Percentiles rank a stretch among this genome's conserved stretches.
Conservation (phyloP, 1,139 yeast species). For the Saccharomyces hybrid region DNA sequence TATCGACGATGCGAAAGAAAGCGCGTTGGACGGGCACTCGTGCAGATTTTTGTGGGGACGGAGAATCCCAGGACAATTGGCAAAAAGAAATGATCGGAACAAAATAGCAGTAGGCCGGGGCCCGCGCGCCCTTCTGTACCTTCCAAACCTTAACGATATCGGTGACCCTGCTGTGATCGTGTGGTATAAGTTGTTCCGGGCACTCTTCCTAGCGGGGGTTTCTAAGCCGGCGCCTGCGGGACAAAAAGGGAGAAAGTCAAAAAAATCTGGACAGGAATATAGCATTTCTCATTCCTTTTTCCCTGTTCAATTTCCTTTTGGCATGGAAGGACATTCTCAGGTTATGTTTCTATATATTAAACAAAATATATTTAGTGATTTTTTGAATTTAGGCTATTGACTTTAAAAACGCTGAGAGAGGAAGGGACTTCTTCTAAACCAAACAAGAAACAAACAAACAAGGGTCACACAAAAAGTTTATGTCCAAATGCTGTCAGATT, state of each 20-base stretch:
- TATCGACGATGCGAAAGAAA: not conserved
- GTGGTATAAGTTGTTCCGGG: not conserved
- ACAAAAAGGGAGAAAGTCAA: not conserved
- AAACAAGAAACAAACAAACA: not conserved
- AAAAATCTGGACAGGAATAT: not conserved
- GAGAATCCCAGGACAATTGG: not conserved
- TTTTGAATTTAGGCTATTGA: not conserved
- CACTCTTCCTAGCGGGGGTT: not conserved
- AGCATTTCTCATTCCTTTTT: not conserved
- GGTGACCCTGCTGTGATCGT: conserved; percentile 17
- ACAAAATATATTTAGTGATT: not conserved
- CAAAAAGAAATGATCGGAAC: not conserved
- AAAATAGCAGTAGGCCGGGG: not conserved
- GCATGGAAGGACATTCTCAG: not conserved
- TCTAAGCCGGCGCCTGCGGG: not conserved
- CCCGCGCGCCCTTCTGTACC: not conserved
- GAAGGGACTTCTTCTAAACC: not conserved
- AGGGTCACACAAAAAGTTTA: not conserved
- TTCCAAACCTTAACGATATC: not conserved
- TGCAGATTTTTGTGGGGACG: not conserved
- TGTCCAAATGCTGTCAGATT: conserved; percentile 22
- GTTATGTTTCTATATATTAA: not conserved
- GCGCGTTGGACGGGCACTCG: not conserved
- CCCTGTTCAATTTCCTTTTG: not conserved
- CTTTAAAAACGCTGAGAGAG: not conserved